Evolutionary conservation across 208 protist species (phyloP), one percentile per base, ranked within the genome.

Genomic region (Blechomonas ayalai): DNA sequence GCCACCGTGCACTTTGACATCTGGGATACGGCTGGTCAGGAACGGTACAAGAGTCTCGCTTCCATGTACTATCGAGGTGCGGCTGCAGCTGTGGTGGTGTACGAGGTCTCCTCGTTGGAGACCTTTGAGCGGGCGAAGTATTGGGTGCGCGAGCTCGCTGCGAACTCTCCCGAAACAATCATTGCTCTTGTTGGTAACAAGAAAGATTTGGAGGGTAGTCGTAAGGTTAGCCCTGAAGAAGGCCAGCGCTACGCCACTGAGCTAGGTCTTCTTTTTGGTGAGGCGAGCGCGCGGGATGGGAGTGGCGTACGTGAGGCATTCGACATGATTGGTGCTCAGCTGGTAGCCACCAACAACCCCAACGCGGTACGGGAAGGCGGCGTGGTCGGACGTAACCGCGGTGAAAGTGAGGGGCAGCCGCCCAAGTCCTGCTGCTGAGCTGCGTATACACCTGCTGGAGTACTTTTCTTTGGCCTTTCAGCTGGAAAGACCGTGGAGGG

Each of bases 161-260:
- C 78, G 6, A 83, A 90, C 48, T 82, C 73, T 4, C 81, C 82
- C 19, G 90, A 97, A 48, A 96, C 97, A 15, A 49, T 84, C 16
- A 72, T 98, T 24, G 72, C 68, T 47, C 83, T 98, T 20, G 82
- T 92, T 2, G 96, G 96, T 20, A 99, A 98, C 67, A 98, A 98
- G 59, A 79, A 56, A 36, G 96, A 98, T 63, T 46, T 97, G 7
- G 90, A 91, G 16, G 52, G 22, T 13, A 43, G 37, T 18, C 72
- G 83, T 13, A 36, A 50, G 32, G 83, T 92, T 31, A 41, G 49
- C n/a, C 22, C 50, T 13, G 73, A 69, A 4, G 83, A 91, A 38
- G 81, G 65, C 16, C 34, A 59, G 15, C 38, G 36, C 32, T 81
- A 79, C 18, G 75, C 83, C 1, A 49, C 32, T 8, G 68, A 74